Evolutionary conservation across 495 filamentous ascomycete genomes (phyloP).

Genomic region (Penicillium nucicola): DNA sequence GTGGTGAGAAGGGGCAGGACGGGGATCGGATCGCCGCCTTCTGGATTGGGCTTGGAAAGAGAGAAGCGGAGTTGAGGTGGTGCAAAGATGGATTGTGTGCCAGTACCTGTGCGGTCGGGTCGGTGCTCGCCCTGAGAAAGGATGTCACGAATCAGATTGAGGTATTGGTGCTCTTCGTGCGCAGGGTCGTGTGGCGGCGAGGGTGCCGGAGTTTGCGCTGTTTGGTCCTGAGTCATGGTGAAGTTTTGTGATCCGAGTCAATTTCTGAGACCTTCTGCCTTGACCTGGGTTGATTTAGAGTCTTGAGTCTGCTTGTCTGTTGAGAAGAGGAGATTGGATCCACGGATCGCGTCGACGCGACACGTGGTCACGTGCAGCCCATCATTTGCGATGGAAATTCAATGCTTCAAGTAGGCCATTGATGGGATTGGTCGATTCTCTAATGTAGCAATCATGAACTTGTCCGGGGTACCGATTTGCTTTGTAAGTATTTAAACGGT

Average conservation of each 20-base stretch:
- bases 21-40: slow-evolving; percentile 37
- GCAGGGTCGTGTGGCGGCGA: slow-evolving; percentile 16
- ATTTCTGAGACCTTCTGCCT: background rate
- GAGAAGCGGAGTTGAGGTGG: slow-evolving; percentile 82
- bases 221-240: slow-evolving; percentile 26
- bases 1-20: slow-evolving; percentile 92
- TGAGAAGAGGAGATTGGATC: background rate
- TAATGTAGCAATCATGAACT: too few species aligned
- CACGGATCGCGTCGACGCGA: slow-evolving; percentile 21
- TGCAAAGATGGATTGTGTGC: slow-evolving; percentile 84
- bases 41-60: slow-evolving; percentile 56
- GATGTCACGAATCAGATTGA: slow-evolving; percentile 72
- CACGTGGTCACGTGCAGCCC: slow-evolving; percentile 23
- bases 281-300: background rate
- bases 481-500: too few species aligned
- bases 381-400: background rate
- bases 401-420: too few species aligned
- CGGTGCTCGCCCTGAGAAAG: slow-evolving; percentile 73
- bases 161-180: slow-evolving; percentile 77
- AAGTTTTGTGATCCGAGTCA: background rate
- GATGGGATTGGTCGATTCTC: too few species aligned
- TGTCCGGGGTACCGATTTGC: too few species aligned
- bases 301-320: background rate
- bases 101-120: slow-evolving; percentile 88
- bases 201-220: slow-evolving; percentile 9